Base-by-base conservation (phyloP, 441 rosid genomes). In the Geranium incanum region DNA sequence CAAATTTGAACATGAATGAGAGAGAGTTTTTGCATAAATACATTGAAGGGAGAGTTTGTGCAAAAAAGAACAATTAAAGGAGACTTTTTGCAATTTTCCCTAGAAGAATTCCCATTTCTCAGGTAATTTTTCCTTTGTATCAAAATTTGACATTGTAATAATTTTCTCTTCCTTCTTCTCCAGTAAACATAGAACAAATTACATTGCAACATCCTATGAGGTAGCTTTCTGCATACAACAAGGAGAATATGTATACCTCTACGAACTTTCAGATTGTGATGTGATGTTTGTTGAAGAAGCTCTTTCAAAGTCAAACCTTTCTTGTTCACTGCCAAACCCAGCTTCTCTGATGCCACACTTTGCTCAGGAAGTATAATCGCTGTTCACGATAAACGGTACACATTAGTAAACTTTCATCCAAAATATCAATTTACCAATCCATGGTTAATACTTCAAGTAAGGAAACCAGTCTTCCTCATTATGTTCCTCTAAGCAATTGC, bases 301-400 rank as follows among this genome's bases (percentile, higher is more conserved):
- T 93, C 98, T 37, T 85, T 74, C 80, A 91, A 80, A 73, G 99
- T 90, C 85, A 89, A 79, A n/a, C 96, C 97, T 77, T 88, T 94
- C 86, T 85, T 94, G 76, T 82, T 92, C 57, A 93, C 85, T 69
- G 99, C 97, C n/a, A 90, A 80, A 43, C 91, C 97, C 12, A 77
- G 74, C 81, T 84, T 94, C 64, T 90, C 91, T 0, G 92, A 83
- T 8, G 87, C 96, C 74, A 95, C 80, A 78, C 95, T 93, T 76
- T 91, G 97, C 81, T 92, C 95, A 13, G 95, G 97, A 74, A 95
- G 89, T 76, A 87, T 41, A 78, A 95, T 95, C 0, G 96, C 97
- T 91, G 82, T 77, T 77, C 82, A 75, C 4, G 33, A 62, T 5
- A 70, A 82, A 75, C 4, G 33, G 59, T 5, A 70, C 52, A 50